phyloP scores from a whole-genome alignment of 345 rosid species.

The Lumnitzera racemosa region DNA sequence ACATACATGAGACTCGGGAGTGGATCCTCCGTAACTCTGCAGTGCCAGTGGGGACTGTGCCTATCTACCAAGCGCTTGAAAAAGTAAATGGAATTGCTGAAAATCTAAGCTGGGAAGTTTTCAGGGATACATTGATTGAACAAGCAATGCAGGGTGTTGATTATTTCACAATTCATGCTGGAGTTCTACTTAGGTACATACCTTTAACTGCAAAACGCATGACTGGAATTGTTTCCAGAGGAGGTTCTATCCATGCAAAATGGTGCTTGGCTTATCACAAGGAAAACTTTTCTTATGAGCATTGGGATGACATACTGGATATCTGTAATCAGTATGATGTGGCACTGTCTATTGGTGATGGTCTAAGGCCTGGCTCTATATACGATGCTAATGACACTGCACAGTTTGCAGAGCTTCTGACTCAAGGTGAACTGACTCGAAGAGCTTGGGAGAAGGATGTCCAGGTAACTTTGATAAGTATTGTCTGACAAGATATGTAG shows the following conservation, averaged over 20 bases:
- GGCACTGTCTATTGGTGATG: constrained; percentile 94
- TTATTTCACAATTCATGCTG: constrained; percentile 96
- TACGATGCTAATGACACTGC: constrained; percentile 99
- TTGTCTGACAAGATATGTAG: too few species aligned
- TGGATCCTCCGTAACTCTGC: constrained; percentile 94
- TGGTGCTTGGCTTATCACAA: constrained; percentile 95
- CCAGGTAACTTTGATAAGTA: constrained; percentile 41
- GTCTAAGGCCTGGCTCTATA: constrained; percentile 92
- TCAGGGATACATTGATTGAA: constrained; percentile 85
- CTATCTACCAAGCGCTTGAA: constrained; percentile 97
- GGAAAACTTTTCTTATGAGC: constrained; percentile 97
- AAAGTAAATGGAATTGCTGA: constrained; percentile 92
- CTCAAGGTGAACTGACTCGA: constrained; percentile 96
- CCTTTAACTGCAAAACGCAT: constrained; percentile 92
- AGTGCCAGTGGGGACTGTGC: constrained; percentile 95
- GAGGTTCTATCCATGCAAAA: constrained; percentile 98
- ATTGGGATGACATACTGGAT: constrained; percentile 97
- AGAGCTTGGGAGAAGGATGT: constrained; percentile 98
- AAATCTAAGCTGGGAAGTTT: constrained; percentile 87
- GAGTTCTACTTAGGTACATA: constrained; percentile 82
- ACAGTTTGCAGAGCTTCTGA: constrained; percentile 96
- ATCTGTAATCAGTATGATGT: constrained; percentile 96
- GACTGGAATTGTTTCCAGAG: constrained; percentile 97
- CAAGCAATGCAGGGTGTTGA: constrained; percentile 99
- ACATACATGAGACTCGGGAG: constrained; percentile 96